phyloP scores from a whole-genome alignment of 2,329 filamentous ascomycete genomes.

The Pseudocercospora musae region DNA sequence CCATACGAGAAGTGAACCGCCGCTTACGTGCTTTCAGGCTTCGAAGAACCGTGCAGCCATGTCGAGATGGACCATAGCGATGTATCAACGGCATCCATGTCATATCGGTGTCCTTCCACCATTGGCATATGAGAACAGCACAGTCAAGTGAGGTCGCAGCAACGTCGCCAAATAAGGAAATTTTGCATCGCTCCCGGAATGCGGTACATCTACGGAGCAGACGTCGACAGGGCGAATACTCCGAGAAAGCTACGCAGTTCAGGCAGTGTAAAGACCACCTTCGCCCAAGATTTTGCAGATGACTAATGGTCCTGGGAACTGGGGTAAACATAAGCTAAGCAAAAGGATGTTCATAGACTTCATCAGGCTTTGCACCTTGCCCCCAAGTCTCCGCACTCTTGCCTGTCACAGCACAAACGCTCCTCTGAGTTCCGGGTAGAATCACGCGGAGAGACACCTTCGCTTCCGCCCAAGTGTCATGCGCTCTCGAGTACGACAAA shows the following conservation, averaged over 20 bases:
- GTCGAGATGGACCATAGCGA: no score
- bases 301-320: background rate
- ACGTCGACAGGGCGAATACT: background rate
- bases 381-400: background rate
- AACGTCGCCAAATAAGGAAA: no score
- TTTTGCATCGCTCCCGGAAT: no score
- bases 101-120: no score
- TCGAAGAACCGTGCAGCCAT: no score
- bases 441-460: background rate
- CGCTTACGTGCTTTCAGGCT: no score
- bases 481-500: background rate
- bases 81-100: no score
- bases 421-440: background rate
- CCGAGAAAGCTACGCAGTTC: no score
- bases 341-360: background rate
- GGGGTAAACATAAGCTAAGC: background rate
- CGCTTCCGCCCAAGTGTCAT: background rate
- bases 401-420: background rate
- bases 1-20: constrained; percentile 35
- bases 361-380: background rate
- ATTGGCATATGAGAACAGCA: no score
- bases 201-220: no score
- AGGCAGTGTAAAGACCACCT: background rate
- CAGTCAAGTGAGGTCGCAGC: no score
- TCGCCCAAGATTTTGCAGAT: background rate